phyloP scores from a whole-genome alignment of 106 monocot genomes.

The Apostasia shenzhenica region DNA sequence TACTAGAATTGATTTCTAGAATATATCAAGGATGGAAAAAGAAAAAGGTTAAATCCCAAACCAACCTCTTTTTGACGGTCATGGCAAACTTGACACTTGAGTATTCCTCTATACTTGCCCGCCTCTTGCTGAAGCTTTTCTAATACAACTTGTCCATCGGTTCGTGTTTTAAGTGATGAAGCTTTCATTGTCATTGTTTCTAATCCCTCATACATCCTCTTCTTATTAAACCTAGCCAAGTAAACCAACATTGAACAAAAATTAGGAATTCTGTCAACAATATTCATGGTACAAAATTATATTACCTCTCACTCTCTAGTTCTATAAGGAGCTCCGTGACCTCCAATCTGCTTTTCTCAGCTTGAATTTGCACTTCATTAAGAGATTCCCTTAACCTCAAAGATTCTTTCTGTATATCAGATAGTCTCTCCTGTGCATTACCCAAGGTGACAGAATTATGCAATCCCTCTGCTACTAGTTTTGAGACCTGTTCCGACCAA shows the following conservation, averaged over 20 bases:
- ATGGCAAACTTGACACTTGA: slow-evolving; percentile 51
- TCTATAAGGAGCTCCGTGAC: slow-evolving; percentile 60
- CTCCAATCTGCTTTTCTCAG: slow-evolving; percentile 37
- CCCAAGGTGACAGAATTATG: slow-evolving; percentile 38
- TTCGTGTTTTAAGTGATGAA: slow-evolving; percentile 19
- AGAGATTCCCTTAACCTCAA: slow-evolving; percentile 34
- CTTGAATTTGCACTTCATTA: slow-evolving; percentile 33
- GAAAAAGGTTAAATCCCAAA: background rate
- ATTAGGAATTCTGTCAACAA: slow-evolving; percentile 1
- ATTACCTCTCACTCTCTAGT: slow-evolving; percentile 84
- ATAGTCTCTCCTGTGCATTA: slow-evolving; percentile 45
- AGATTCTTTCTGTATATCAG: slow-evolving; percentile 49
- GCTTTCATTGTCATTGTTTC: slow-evolving; percentile 42
- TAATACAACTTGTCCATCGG: slow-evolving; percentile 31
- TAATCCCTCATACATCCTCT: slow-evolving; percentile 42
- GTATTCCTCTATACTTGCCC: slow-evolving; percentile 55
- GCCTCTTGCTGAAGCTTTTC: slow-evolving; percentile 54
- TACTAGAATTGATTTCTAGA: too few species aligned
- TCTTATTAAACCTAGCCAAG: slow-evolving; percentile 41
- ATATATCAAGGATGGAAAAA: too few species aligned
- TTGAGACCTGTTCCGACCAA: slow-evolving; percentile 62
- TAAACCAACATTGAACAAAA: background rate
- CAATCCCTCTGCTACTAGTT: slow-evolving; percentile 50
- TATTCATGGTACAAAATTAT: background rate
- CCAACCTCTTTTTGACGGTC: slow-evolving; percentile 62